Evolutionary conservation across 176 grass and related monocot species (phyloP), one percentile per base, ranked within the genome.

Genomic region (Musa schizocarpa): DNA sequence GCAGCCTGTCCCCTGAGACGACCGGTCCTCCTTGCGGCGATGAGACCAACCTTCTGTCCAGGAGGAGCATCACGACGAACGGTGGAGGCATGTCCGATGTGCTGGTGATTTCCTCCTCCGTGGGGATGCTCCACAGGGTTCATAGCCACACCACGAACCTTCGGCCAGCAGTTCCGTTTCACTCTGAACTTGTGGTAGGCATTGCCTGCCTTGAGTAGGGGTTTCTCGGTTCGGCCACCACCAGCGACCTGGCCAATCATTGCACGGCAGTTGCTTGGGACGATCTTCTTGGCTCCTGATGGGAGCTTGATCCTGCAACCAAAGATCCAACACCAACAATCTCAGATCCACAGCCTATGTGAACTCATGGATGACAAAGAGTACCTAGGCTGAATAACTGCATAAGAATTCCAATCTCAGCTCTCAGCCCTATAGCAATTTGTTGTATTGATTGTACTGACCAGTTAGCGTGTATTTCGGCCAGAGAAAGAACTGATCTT

Each of bases 161-260:
- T 65, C 22, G 63, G 63, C 63, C 63, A 65, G 63, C 63, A 65
- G 22, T 65, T 65, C 63, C 63, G 25, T 10, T 65, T 65, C n/a
- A 65, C 63, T 65, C 63, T 65, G 63, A 27, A 65, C 63, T 65
- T 65, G 3, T 65, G 63, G 11, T 65, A 65, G n/a, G 63, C 63
- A 65, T 65, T 65, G 22, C 63, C 63, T 9, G 63, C 63, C 24
- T 65, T 65, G 21, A 65, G 63, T 12, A 65, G 63, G 9, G 63
- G 63, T 2, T 65, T 65, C 63, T 65, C 63, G 11, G 63, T 65
- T 65, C 63, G 22, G 13, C 63, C 63, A 65, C 63, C 63, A 65
- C 63, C 63, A 65, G 63, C 63, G 1, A 65, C 63, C 63, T 65
- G 63, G 11, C 63, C 63, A 65, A 65, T 65, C 63, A 65, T 65